Evolutionary conservation across 805 yeast species (phyloP).

Genomic region (Wickerhamiella bombiphila): DNA sequence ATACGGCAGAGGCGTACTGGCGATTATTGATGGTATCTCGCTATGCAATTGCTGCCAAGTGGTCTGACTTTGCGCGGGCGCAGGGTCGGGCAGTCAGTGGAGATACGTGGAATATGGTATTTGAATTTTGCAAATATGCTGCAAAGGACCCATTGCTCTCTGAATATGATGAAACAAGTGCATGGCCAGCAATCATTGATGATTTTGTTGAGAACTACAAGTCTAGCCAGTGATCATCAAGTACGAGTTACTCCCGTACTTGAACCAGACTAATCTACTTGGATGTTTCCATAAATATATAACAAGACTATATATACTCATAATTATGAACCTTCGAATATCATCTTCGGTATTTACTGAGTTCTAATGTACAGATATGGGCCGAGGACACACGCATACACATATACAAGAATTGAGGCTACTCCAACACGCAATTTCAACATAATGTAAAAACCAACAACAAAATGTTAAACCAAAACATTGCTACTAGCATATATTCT

Average conservation of each 20-base stretch:
- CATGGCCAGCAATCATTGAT: conserved; percentile 89
- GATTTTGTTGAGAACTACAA: conserved; percentile 51
- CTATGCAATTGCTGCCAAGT: conserved; percentile 24
- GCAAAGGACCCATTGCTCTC: conserved; percentile 36
- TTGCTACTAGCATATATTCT: too few relatives aligned
- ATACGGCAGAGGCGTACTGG: conserved; percentile 69
- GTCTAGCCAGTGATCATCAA: too few relatives aligned
- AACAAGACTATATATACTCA: too few relatives aligned
- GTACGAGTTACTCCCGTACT: too few relatives aligned
- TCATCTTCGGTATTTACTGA: background rate
- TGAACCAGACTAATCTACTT: too few relatives aligned
- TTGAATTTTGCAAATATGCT: conserved; percentile 42
- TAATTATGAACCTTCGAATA: conserved; percentile 1
- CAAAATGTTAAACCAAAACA: too few relatives aligned
- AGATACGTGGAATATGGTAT: conserved; percentile 81
- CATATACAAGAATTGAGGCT: too few relatives aligned
- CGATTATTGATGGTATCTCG: conserved; percentile 39
- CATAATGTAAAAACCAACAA: too few relatives aligned
- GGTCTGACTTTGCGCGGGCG: conserved; percentile 37
- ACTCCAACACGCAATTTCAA: too few relatives aligned
- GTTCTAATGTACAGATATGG: too few relatives aligned
- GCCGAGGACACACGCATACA: too few relatives aligned
- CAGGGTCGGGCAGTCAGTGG: conserved; percentile 34
- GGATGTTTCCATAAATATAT: too few relatives aligned
- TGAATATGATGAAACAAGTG: conserved; percentile 60